A percentile compares a stretch with the other conserved stretches of the same genome.
Evolutionary conservation across 495 filamentous ascomycete genomes (phyloP).

Genomic region (Penicillium bovifimosum): DNA sequence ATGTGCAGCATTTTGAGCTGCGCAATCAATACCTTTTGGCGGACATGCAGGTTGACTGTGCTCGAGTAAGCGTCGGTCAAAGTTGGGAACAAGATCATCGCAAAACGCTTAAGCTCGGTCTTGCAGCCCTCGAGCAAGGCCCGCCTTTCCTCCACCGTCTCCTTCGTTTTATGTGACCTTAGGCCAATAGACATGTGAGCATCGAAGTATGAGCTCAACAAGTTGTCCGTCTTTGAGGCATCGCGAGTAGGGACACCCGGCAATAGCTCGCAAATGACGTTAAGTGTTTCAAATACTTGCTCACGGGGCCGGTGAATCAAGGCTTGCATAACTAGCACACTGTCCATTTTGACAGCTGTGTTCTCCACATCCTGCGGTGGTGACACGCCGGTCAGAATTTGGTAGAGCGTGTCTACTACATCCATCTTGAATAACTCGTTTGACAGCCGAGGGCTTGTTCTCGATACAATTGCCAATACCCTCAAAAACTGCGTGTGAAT

Average conservation of each 20-base stretch:
- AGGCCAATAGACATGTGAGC: slow-evolving; percentile 26
- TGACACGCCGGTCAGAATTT: slow-evolving; percentile 94
- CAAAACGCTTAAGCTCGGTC: slow-evolving; percentile 82
- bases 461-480: slow-evolving; percentile 80
- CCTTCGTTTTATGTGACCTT: slow-evolving; percentile 45
- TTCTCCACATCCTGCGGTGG: slow-evolving; percentile 76
- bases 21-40: slow-evolving; percentile 92
- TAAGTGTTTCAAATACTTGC: slow-evolving; percentile 94
- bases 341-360: slow-evolving; percentile 85
- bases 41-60: slow-evolving; percentile 94
- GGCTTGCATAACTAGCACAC: slow-evolving; percentile 97
- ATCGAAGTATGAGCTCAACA: slow-evolving; percentile 46
- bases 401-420: slow-evolving; percentile 95
- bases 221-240: slow-evolving; percentile 44
- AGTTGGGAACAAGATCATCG: slow-evolving; percentile 91
- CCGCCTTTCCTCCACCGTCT: slow-evolving; percentile 71
- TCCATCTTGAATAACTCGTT: slow-evolving; percentile 93
- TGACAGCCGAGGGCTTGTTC: slow-evolving; percentile 79
- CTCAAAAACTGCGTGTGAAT: slow-evolving; percentile 97
- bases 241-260: slow-evolving; percentile 47
- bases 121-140: slow-evolving; percentile 75
- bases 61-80: slow-evolving; percentile 96
- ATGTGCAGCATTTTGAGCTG: slow-evolving; percentile 99
- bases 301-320: slow-evolving; percentile 95
- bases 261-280: slow-evolving; percentile 94